Base-by-base conservation (phyloP, 169 alveolate genomes). In the Plasmodium malariae region DNA sequence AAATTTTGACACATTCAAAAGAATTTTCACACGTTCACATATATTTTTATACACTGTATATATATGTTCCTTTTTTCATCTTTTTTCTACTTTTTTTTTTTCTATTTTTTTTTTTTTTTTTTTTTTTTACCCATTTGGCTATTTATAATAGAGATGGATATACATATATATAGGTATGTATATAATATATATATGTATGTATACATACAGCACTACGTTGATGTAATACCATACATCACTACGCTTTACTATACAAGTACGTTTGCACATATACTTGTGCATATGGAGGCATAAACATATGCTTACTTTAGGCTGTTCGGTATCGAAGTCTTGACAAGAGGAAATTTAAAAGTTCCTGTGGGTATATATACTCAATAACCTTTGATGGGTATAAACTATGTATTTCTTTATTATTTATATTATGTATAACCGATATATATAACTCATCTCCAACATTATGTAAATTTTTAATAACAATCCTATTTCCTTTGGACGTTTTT, bases 311-410 rank as follows among this genome's bases (percentile, higher is more conserved):
- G 24, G 76, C 89, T 24, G 89, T 76, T 26, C 89, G 48, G 43
- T 76, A 76, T 30, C 91, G 68, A 49, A 83, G 85, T 83, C 85
- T 83, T 51, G 91, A 83, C 63, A 83, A 54, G 9, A 83, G 62
- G 68, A 83, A 83, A 55, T 83, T 83, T 68, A 83, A 83, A 43
- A 67, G 85, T 28, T 83, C 91, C 28, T 83, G 91, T 17, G 91
- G 91, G 43, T 83, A 83, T 49, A 83, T 83, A 71, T 83, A 83
- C 51, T 83, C 91, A 36, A 83, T 68, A 65, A 83, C 91, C 68
- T 83, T 83, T 14, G 91, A 83, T 11, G 91, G 91, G 63, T 83
- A 83, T 45, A 83, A 83, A 59, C 91, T 83, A 60, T 65, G 80
- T 36, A 83, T 68, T 83, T 68, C 91, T 54, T 83, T 68, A 30